Percentiles rank a stretch among this genome's conserved stretches.
Conservation (phyloP, 768 basidiomycete species). For the Lactifluus piperatus region DNA sequence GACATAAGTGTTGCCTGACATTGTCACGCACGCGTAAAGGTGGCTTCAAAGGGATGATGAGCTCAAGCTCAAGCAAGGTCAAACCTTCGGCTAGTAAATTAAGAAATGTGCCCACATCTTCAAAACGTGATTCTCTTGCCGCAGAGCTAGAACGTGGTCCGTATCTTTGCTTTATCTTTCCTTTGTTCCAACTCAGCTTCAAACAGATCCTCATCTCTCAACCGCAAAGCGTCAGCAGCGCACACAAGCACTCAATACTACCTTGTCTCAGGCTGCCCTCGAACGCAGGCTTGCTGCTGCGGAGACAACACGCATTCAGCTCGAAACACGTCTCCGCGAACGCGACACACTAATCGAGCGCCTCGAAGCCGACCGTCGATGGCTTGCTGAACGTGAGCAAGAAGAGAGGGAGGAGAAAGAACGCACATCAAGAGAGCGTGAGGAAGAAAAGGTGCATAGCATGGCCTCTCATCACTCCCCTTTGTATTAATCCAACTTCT, state of each 20-base stretch:
- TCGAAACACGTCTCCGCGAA: constrained; percentile 62
- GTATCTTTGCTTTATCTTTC: background rate
- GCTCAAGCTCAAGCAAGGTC: background rate
- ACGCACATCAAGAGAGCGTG: constrained; percentile 38
- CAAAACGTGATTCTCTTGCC: constrained; percentile 57
- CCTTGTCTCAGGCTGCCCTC: constrained; percentile 51
- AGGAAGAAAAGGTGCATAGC: constrained; percentile 51
- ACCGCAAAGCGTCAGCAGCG: constrained; percentile 61
- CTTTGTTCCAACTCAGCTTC: background rate
- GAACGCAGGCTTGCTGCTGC: constrained; percentile 60
- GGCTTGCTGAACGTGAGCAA: constrained; percentile 57
- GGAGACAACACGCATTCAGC: constrained; percentile 51
- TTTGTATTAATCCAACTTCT: background rate
- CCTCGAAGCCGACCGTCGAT: constrained; percentile 62
- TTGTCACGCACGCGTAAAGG: background rate
- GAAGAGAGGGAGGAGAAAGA: constrained; percentile 65
- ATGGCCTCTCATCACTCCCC: background rate
- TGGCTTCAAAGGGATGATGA: background rate
- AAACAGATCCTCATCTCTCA: constrained; percentile 56
- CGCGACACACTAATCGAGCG: constrained; percentile 53
- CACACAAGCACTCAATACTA: constrained; percentile 51
- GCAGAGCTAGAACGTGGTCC: constrained; percentile 61
- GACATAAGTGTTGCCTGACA: background rate
- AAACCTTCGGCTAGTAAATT: constrained; percentile 2
- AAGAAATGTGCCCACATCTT: constrained; percentile 8